Evolutionary conservation across 768 basidiomycete genomes (phyloP).

Genomic region (Mycena belliarum): DNA sequence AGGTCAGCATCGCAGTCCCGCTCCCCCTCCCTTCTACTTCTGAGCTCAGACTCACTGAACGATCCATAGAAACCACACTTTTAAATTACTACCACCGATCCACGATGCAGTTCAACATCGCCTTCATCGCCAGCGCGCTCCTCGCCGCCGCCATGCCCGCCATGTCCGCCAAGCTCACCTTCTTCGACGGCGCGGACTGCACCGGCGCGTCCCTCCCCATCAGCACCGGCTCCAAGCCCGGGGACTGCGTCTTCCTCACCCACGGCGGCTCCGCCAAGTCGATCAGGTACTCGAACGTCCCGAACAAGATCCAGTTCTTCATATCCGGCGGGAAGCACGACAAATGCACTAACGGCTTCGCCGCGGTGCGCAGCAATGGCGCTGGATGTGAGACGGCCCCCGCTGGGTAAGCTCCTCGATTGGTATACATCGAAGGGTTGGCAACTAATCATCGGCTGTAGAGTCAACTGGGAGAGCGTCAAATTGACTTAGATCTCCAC

Average conservation of each 20-base stretch:
- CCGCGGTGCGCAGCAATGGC: too few relatives aligned
- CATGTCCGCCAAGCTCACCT: neutral
- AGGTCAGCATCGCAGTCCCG: neutral
- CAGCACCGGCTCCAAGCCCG: neutral
- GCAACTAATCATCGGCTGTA: too few relatives aligned
- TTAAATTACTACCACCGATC: too few relatives aligned
- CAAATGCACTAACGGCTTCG: too few relatives aligned
- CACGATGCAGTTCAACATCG: conserved; percentile 4
- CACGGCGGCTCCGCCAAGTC: neutral
- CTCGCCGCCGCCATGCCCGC: neutral
- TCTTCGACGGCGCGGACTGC: neutral
- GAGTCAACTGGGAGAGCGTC: too few relatives aligned
- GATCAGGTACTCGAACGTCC: neutral
- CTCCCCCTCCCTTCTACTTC: neutral
- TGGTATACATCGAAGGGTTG: too few relatives aligned
- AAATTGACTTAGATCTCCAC: too few relatives aligned
- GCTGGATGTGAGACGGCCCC: too few relatives aligned
- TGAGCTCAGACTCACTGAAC: neutral
- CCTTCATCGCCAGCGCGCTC: neutral
- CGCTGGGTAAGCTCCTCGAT: too few relatives aligned
- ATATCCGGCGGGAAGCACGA: too few relatives aligned
- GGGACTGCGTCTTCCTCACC: neutral
- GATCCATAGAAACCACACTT: too few relatives aligned
- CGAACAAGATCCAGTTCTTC: too few relatives aligned
- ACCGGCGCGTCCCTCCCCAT: neutral